Evolutionary conservation across 768 basidiomycete species (phyloP).

Genomic region (Pleurotus eryngii): DNA sequence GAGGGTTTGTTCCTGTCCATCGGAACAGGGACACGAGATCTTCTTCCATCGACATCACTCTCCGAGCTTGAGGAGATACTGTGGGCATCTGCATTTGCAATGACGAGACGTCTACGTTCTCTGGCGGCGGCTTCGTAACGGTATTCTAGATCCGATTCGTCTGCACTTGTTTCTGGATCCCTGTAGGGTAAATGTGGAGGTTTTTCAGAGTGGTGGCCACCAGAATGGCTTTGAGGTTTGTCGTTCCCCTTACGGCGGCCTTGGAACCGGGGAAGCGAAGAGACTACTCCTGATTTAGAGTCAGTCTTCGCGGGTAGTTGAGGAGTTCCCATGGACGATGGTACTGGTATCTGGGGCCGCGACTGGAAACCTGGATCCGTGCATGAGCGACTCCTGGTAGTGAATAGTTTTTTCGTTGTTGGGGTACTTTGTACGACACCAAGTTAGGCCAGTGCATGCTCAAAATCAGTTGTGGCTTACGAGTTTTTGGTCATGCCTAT

Average conservation of each 20-base stretch:
- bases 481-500: background rate
- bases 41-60: conserved; percentile 26
- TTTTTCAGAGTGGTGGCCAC: conserved; percentile 29
- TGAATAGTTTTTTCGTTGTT: conserved; percentile 17
- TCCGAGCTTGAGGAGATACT: conserved; percentile 38
- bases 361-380: conserved; percentile 30
- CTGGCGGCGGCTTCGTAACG: conserved; percentile 34
- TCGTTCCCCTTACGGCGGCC: conserved; percentile 6
- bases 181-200: conserved; percentile 18
- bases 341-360: background rate
- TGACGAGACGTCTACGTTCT: conserved; percentile 39
- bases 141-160: conserved; percentile 44
- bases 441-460: no score
- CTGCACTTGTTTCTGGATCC: conserved; percentile 20
- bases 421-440: background rate
- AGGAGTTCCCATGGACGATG: conserved; percentile 7
- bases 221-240: background rate
- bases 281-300: background rate
- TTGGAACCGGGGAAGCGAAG: conserved; percentile 5
- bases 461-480: no score
- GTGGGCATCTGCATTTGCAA: conserved; percentile 35
- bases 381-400: conserved; percentile 24
- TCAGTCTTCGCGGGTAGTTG: conserved; percentile 4
- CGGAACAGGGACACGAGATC: conserved; percentile 6
- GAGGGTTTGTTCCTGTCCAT: background rate